These are phyloP conservation scores for Cystobasidiaceae sp. DNA, from an alignment of 1,284 basidiomycete species.

Conservation along the genomic window DNA sequence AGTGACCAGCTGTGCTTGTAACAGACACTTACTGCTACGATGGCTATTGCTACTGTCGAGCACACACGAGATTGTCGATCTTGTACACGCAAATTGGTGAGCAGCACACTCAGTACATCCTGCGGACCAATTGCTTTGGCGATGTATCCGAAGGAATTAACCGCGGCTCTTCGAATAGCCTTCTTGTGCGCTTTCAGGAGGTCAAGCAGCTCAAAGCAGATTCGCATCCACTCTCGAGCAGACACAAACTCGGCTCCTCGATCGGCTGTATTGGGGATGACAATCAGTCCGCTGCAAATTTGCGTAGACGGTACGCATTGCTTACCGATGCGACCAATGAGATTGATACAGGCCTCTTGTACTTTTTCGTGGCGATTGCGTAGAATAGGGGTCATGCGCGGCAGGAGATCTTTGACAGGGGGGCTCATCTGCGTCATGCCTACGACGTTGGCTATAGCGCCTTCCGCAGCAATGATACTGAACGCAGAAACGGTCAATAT, in stretches of 20 bases:
- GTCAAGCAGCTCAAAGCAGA: slow-evolving; percentile 97
- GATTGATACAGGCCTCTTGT: slow-evolving; percentile 97
- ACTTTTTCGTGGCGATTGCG: slow-evolving; percentile 99
- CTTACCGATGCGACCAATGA: slow-evolving; percentile 93
- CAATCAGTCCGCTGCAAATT: neutral
- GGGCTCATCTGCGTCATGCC: slow-evolving; percentile 99
- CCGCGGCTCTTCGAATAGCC: slow-evolving; percentile 94
- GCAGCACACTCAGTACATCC: slow-evolving; percentile 90
- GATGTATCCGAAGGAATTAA: slow-evolving; percentile 99
- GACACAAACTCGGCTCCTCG: slow-evolving; percentile 98
- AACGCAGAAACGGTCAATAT: slow-evolving; percentile 27
- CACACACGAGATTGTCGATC: slow-evolving; percentile 98
- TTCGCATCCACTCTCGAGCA: slow-evolving; percentile 99
- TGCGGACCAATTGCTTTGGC: slow-evolving; percentile 99
- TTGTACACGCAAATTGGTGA: slow-evolving; percentile 96
- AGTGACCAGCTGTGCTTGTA: neutral
- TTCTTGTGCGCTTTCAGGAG: slow-evolving; percentile 99
- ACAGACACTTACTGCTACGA: slow-evolving; percentile 39
- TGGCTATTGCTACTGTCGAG: slow-evolving; percentile 90
- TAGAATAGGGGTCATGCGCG: slow-evolving; percentile 98
- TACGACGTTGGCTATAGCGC: slow-evolving; percentile 97
- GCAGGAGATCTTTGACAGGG: slow-evolving; percentile 94
- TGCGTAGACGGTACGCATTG: slow-evolving; percentile 18
- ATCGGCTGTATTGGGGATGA: slow-evolving; percentile 62
- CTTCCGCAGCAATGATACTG: slow-evolving; percentile 96